A percentile compares a stretch with the other conserved stretches of the same genome.
phyloP scores from a whole-genome alignment of 1,284 basidiomycete species.

The Heterobasidion parviporum region DNA sequence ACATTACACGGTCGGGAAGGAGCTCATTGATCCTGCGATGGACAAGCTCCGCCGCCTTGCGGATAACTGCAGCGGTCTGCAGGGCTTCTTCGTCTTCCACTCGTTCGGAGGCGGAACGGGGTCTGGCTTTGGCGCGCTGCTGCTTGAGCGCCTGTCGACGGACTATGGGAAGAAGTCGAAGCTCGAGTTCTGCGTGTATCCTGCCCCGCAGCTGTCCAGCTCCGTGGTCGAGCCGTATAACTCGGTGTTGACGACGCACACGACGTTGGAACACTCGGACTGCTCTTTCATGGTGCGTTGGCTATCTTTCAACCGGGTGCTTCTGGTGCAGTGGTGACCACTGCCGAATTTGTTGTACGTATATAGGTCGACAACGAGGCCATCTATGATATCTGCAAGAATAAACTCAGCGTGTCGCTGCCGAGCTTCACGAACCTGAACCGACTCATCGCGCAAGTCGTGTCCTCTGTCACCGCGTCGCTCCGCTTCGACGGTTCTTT shows the following conservation, averaged over 20 bases:
- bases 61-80: constrained; percentile 96
- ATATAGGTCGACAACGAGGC: constrained; percentile 88
- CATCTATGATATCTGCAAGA: constrained; percentile 99
- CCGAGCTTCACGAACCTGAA: constrained; percentile 96
- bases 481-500: constrained; percentile 96
- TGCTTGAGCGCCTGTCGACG: constrained; percentile 91
- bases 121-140: constrained; percentile 96
- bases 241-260: constrained; percentile 97
- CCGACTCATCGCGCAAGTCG: constrained; percentile 94
- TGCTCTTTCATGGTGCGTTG: constrained; percentile 88
- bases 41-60: constrained; percentile 94
- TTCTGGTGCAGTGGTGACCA: too few species aligned
- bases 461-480: constrained; percentile 97
- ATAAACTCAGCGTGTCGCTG: constrained; percentile 79
- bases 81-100: constrained; percentile 99
- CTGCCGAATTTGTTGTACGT: neutral
- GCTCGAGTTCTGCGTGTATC: constrained; percentile 98
- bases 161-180: constrained; percentile 99
- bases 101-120: constrained; percentile 99
- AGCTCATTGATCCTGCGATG: constrained; percentile 88
- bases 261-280: constrained; percentile 98
- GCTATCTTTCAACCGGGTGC: neutral
- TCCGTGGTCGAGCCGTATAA: constrained; percentile 99
- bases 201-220: constrained; percentile 88
- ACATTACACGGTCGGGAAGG: constrained; percentile 97